Percentiles rank a stretch among this genome's conserved stretches.
phyloP scores from a whole-genome alignment of 352 stramenopile genomes.

The Globisporangium polare region DNA sequence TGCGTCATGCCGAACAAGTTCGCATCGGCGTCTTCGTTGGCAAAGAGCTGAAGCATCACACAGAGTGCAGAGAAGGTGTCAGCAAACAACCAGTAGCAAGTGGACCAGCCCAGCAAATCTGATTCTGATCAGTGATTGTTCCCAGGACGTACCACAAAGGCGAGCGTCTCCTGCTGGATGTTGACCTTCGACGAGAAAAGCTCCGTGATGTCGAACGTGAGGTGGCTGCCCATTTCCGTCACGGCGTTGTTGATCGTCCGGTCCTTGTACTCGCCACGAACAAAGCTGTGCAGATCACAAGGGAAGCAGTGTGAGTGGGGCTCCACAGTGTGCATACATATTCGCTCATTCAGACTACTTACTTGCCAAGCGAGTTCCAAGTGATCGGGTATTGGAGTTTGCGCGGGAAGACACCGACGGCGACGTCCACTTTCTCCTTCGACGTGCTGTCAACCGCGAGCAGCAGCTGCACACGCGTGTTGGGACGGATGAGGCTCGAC shows the following conservation, averaged over 20 bases:
- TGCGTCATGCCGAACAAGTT: conserved; percentile 58
- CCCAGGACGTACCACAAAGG: conserved; percentile 60
- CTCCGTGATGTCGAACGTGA: conserved; percentile 82
- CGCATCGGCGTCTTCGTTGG: conserved; percentile 42
- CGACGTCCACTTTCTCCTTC: conserved; percentile 44
- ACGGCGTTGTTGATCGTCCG: conserved; percentile 51
- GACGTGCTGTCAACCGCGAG: conserved; percentile 61
- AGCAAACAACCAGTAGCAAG: too few species aligned
- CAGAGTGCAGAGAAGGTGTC: not conserved
- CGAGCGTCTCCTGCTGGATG: conserved; percentile 36
- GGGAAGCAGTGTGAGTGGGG: too few species aligned
- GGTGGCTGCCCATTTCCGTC: conserved; percentile 52
- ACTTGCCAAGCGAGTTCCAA: conserved; percentile 51
- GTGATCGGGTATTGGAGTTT: conserved; percentile 55
- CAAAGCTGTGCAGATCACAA: conserved; percentile 19
- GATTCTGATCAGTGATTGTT: too few species aligned
- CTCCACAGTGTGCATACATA: too few species aligned
- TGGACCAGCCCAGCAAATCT: too few species aligned
- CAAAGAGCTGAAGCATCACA: conserved; percentile 31
- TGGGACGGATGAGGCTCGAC: conserved; percentile 50
- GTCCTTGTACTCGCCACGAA: conserved; percentile 32
- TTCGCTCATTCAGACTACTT: conserved; percentile 17
- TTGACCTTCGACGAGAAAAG: conserved; percentile 52
- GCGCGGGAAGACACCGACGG: conserved; percentile 35
- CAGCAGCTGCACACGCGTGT: conserved; percentile 68